Evolutionary conservation across 2,329 filamentous ascomycete genomes (phyloP).

Genomic region (Nigrospora sphaerica): DNA sequence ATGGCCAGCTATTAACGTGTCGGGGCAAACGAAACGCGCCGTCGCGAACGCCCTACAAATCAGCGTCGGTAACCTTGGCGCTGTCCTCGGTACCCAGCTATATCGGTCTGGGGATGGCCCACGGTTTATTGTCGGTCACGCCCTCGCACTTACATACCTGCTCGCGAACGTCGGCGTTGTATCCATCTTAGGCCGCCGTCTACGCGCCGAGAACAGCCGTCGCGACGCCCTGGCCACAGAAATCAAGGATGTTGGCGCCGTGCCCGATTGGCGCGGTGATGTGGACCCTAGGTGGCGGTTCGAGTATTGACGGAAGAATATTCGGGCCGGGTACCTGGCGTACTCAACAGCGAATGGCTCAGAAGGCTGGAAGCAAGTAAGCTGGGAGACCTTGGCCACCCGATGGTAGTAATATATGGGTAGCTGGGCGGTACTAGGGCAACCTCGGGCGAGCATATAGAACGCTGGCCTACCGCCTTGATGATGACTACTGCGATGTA

Average conservation of each 20-base stretch:
- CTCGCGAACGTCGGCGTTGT: conserved; percentile 50
- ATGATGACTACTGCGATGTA: too few relatives aligned
- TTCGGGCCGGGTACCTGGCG: too few relatives aligned
- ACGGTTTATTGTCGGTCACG: conserved; percentile 59
- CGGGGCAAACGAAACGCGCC: conserved; percentile 62
- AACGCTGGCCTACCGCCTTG: too few relatives aligned
- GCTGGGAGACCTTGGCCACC: too few relatives aligned
- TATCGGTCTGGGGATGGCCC: conserved; percentile 56
- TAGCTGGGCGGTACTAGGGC: too few relatives aligned
- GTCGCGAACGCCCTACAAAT: conserved; percentile 67
- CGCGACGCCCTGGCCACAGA: conserved; percentile 32
- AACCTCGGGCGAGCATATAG: too few relatives aligned
- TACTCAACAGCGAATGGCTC: too few relatives aligned
- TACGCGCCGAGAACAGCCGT: conserved; percentile 50
- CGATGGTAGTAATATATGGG: too few relatives aligned
- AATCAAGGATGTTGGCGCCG: conserved; percentile 40
- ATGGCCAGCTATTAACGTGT: conserved; percentile 68
- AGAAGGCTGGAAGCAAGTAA: too few relatives aligned
- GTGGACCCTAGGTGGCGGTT: conserved; percentile 61
- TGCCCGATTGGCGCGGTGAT: conserved; percentile 53
- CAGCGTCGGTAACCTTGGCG: conserved; percentile 62
- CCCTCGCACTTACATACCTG: conserved; percentile 59
- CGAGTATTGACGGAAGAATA: conserved; percentile 33
- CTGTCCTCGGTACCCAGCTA: conserved; percentile 62
- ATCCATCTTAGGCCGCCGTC: conserved; percentile 39